Evolutionary conservation across 805 yeast species (phyloP).

Genomic region (Yamadazyma sp.): DNA sequence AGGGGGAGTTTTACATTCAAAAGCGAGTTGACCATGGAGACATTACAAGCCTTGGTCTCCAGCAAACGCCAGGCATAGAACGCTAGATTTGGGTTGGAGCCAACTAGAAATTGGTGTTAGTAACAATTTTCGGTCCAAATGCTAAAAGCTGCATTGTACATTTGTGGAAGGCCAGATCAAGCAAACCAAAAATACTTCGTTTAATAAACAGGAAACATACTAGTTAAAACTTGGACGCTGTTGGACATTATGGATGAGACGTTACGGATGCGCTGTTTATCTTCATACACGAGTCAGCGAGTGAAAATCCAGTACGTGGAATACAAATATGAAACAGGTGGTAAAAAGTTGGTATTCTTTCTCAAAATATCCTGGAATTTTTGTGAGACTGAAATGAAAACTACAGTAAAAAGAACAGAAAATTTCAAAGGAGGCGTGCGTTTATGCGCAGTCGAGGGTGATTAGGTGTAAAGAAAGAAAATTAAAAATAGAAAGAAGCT

Average conservation of each 20-base stretch:
- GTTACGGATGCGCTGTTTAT: too few species aligned
- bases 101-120: conserved; percentile 37
- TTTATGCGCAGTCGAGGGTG: conserved; percentile 1
- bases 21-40: conserved; percentile 38
- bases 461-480: neutral
- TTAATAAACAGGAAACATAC: conserved; percentile 20
- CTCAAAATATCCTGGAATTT: too few species aligned
- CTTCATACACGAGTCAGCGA: too few species aligned
- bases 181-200: too few species aligned
- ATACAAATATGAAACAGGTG: neutral
- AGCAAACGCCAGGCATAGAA: conserved; percentile 61
- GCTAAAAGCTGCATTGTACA: too few species aligned
- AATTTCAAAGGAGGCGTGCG: conserved; percentile 8
- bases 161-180: too few species aligned
- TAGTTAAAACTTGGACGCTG: conserved; percentile 20
- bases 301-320: too few species aligned
- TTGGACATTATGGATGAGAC: conserved; percentile 15
- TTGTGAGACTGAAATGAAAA: too few species aligned
- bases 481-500: neutral
- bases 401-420: conserved; percentile 1
- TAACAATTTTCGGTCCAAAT: too few species aligned
- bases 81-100: conserved; percentile 56
- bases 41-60: conserved; percentile 37
- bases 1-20: conserved; percentile 19
- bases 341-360: neutral